These are phyloP conservation scores for Oryza officinalis DNA, from an alignment of 176 grass and related monocot species.

Conservation along the genomic window DNA sequence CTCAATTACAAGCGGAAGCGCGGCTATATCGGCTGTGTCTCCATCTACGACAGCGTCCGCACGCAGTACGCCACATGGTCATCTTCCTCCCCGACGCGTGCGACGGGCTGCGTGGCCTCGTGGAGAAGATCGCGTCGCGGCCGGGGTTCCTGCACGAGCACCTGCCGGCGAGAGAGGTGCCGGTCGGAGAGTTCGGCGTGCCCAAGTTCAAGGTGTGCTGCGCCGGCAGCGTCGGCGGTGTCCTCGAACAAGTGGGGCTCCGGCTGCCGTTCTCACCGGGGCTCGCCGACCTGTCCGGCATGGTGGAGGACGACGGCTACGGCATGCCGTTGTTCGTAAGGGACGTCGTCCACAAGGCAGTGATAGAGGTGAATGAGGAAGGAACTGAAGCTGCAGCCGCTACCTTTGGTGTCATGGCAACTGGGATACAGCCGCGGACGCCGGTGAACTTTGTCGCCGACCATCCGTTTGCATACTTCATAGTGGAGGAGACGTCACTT, in stretches of 20 bases:
- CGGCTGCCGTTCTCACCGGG: not conserved
- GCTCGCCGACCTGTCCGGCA: not conserved
- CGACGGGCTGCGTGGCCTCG: too few relatives aligned
- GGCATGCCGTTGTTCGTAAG: not conserved
- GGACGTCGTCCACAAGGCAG: conserved; percentile 12
- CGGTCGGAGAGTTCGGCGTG: not conserved
- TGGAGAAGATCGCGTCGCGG: not conserved
- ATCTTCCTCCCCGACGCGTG: too few relatives aligned
- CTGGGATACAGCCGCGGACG: too few relatives aligned
- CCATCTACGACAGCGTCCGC: too few relatives aligned
- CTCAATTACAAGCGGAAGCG: too few relatives aligned
- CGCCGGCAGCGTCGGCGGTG: not conserved
- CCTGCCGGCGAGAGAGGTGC: not conserved
- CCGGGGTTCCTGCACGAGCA: conserved; percentile 21
- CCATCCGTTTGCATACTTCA: not conserved
- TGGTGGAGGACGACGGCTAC: not conserved
- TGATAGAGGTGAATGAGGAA: conserved; percentile 27
- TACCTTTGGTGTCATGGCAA: too few relatives aligned
- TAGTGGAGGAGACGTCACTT: not conserved
- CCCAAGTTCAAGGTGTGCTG: conserved; percentile 28
- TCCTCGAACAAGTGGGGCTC: conserved; percentile 1
- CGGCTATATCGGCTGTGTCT: too few relatives aligned
- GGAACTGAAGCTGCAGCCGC: not conserved
- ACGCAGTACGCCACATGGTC: not conserved
- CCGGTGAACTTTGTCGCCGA: not conserved